Conservation (phyloP, 2,329 filamentous ascomycete species). For the Thelonectria rubi region DNA sequence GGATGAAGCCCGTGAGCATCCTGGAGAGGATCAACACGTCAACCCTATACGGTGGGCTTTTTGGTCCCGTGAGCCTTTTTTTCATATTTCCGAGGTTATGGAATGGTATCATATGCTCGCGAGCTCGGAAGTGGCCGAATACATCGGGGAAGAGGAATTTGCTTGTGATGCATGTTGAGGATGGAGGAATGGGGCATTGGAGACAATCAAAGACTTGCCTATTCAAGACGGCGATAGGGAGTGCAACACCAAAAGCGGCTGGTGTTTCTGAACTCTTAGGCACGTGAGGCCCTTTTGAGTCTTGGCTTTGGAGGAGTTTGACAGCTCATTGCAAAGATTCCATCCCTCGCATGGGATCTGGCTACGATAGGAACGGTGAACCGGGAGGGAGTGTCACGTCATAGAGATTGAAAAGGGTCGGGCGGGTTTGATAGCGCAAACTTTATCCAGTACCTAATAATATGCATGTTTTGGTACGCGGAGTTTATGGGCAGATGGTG, state of each 20-base stretch:
- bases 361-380: not conserved
- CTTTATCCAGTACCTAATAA: not conserved
- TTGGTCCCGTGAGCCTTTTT: not conserved
- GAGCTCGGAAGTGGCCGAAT: not conserved
- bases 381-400: no score
- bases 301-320: not conserved
- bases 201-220: no score
- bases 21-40: not conserved
- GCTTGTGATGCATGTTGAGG: not conserved
- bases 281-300: no score
- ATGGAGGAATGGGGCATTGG: not conserved
- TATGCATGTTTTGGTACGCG: conserved; percentile 8
- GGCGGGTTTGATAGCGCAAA: no score
- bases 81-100: no score
- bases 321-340: not conserved
- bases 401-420: not conserved
- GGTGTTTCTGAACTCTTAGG: no score
- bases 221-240: no score
- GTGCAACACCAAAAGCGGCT: no score
- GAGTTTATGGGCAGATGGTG: no score
- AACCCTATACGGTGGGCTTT: not conserved
- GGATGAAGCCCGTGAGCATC: conserved; percentile 5
- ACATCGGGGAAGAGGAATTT: not conserved
- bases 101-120: no score
- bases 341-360: not conserved